These are phyloP conservation scores for Leccinum truebloodii DNA, from an alignment of 768 basidiomycete genomes.

Conservation along the genomic window DNA sequence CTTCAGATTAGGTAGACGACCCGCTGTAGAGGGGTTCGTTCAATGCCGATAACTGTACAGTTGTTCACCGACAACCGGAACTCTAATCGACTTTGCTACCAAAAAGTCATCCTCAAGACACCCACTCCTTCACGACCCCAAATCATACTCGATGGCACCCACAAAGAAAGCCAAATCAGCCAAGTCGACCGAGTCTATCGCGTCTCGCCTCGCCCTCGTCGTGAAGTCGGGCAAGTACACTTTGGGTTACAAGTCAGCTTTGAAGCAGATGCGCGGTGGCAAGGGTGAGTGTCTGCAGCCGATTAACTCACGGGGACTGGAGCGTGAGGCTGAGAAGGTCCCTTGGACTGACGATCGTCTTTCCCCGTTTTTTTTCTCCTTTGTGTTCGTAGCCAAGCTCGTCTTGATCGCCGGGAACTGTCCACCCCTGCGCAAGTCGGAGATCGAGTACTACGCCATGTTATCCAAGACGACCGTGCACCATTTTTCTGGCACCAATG, in stretches of 20 bases:
- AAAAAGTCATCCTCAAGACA: slow-evolving; percentile 18
- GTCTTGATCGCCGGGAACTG: slow-evolving; percentile 99
- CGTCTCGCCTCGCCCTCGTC: slow-evolving; percentile 89
- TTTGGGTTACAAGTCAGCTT: slow-evolving; percentile 96
- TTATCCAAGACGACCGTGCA: slow-evolving; percentile 98
- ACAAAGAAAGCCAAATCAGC: slow-evolving; percentile 93
- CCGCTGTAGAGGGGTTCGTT: background rate
- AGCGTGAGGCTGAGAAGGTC: slow-evolving; percentile 99
- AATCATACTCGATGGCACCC: slow-evolving; percentile 73
- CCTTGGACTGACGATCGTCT: slow-evolving; percentile 66
- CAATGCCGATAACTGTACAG: slow-evolving; percentile 32
- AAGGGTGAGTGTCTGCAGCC: slow-evolving; percentile 72
- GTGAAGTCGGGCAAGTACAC: slow-evolving; percentile 99
- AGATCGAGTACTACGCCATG: slow-evolving; percentile 99
- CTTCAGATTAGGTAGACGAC: background rate
- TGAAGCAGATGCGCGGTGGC: slow-evolving; percentile 97
- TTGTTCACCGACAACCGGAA: slow-evolving; percentile 21
- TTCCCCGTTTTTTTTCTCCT: slow-evolving; percentile 22
- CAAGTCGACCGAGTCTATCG: slow-evolving; percentile 92
- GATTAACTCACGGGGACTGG: slow-evolving; percentile 82
- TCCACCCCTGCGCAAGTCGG: slow-evolving; percentile 98
- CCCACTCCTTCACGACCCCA: slow-evolving; percentile 16
- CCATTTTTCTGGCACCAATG: slow-evolving; percentile 97
- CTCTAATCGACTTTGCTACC: slow-evolving; percentile 7
- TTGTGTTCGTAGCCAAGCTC: slow-evolving; percentile 75